Base-by-base conservation (phyloP, 208 protist genomes). In the Lotmaria passim region DNA sequence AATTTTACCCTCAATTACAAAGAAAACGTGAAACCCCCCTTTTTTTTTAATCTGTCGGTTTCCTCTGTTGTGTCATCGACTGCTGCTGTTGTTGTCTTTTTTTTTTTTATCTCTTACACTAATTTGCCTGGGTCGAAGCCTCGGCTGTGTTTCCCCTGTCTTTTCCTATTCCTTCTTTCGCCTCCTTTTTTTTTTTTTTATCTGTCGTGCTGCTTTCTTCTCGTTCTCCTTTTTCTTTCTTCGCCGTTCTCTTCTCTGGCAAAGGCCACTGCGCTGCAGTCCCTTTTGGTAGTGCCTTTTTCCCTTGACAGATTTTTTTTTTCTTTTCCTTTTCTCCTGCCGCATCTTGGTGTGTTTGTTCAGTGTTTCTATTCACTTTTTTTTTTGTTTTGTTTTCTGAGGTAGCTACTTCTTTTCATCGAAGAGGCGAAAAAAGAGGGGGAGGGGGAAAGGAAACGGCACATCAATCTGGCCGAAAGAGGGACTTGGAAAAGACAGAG, bases 251-350 rank as follows among this genome's bases (percentile, higher is more conserved):
- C 51, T 51, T 34, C 23, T 15, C 55, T 19, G 44, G n/a, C 26
- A 26, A 7, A 2, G 10, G 36, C 38, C 33, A 47, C 28, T 24
- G 23, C 55, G 38, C 55, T 41, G 24, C 55, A 47, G n/a, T 46
- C 46, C 26, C 28, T 44, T 21, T 34, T 47, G 30, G 34, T 61
- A 48, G 21, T 61, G 21, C 55, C 46, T 43, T 36, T n/a, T n/a
- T n/a, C n/a, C n/a, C n/a, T n/a, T n/a, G n/a, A n/a, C n/a, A n/a
- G n/a, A n/a, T n/a, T n/a, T 67, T 2, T 62, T 23, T 19, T 58
- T 51, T 57, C 50, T 39, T 48, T 51, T 43, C 34, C 57, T 30
- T n/a, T n/a, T n/a, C n/a, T n/a, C n/a, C n/a, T n/a, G n/a, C n/a
- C n/a, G n/a, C n/a, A n/a, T 39, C 46, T 50, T 46, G 1, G 4